These are phyloP conservation scores for Takashimella koratensis DNA, from an alignment of 1,284 basidiomycete species.

Conservation along the genomic window DNA sequence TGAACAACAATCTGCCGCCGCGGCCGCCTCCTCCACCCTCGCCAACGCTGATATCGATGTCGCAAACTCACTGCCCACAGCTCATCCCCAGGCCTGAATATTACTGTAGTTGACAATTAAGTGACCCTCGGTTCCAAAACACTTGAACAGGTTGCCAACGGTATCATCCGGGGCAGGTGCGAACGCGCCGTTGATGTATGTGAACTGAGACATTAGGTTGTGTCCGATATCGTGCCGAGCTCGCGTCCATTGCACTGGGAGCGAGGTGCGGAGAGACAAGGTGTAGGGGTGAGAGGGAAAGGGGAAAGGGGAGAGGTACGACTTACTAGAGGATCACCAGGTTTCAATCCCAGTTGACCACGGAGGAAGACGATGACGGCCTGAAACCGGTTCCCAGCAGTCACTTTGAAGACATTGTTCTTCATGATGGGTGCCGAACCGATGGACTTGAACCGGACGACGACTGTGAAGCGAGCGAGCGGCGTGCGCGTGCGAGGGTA, in stretches of 20 bases:
- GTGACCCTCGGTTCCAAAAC: constrained; percentile 87
- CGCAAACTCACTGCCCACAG: too few relatives aligned
- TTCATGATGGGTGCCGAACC: constrained; percentile 98
- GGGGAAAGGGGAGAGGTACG: background rate
- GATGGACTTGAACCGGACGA: constrained; percentile 97
- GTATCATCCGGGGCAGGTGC: constrained; percentile 90
- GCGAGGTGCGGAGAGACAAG: background rate
- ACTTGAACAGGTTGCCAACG: constrained; percentile 79
- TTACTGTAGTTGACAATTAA: constrained; percentile 87
- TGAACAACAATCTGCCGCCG: too few relatives aligned
- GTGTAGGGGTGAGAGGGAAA: background rate
- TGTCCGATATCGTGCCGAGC: background rate
- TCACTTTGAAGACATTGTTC: constrained; percentile 97
- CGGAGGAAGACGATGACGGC: constrained; percentile 91
- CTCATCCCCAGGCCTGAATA: constrained; percentile 42
- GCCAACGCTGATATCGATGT: too few relatives aligned
- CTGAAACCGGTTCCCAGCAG: constrained; percentile 89
- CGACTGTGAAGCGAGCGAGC: constrained; percentile 57
- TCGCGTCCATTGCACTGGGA: background rate
- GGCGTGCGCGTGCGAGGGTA: background rate
- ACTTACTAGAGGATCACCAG: constrained; percentile 79
- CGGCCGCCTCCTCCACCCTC: too few relatives aligned
- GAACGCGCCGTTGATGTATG: constrained; percentile 98
- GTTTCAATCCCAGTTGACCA: constrained; percentile 84
- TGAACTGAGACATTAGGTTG: constrained; percentile 62